phyloP scores from a whole-genome alignment of 257 asterid species.

The Penstemon eatonii region DNA sequence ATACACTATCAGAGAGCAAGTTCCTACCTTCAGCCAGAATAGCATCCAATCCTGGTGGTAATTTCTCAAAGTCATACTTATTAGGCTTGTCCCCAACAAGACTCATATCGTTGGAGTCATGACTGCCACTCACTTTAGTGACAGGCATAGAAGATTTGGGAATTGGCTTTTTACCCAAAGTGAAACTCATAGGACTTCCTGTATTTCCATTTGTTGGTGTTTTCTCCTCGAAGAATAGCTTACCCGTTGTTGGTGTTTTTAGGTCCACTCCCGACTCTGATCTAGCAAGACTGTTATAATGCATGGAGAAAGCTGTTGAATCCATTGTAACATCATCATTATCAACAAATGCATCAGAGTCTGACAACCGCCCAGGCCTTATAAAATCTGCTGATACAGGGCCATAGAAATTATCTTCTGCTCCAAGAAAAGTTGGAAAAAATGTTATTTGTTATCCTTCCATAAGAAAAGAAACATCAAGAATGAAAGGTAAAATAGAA shows the following conservation, averaged over 20 bases:
- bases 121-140: constrained; percentile 45
- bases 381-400: constrained; percentile 94
- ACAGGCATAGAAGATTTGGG: constrained; percentile 35
- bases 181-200: constrained; percentile 67
- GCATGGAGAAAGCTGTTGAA: constrained; percentile 97
- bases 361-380: constrained; percentile 73
- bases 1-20: constrained; percentile 35
- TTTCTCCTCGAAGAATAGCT: constrained; percentile 68
- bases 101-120: constrained; percentile 84
- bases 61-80: constrained; percentile 66
- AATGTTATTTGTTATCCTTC: constrained; percentile 16
- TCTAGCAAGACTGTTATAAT: constrained; percentile 79
- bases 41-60: constrained; percentile 70
- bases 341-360: constrained; percentile 79
- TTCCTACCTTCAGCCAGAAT: constrained; percentile 58
- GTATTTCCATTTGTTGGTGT: constrained; percentile 48
- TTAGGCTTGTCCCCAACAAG: constrained; percentile 62
- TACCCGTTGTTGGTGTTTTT: constrained; percentile 69
- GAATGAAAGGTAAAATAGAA: constrained; percentile 11
- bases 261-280: constrained; percentile 79
- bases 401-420: constrained; percentile 92
- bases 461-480: constrained; percentile 20
- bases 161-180: constrained; percentile 46
- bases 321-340: constrained; percentile 91
- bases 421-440: constrained; percentile 28